Evolutionary conservation across 2,329 filamentous ascomycete genomes (phyloP), one percentile per base, ranked within the genome.

Genomic region (Chaetomiaceae sp.): DNA sequence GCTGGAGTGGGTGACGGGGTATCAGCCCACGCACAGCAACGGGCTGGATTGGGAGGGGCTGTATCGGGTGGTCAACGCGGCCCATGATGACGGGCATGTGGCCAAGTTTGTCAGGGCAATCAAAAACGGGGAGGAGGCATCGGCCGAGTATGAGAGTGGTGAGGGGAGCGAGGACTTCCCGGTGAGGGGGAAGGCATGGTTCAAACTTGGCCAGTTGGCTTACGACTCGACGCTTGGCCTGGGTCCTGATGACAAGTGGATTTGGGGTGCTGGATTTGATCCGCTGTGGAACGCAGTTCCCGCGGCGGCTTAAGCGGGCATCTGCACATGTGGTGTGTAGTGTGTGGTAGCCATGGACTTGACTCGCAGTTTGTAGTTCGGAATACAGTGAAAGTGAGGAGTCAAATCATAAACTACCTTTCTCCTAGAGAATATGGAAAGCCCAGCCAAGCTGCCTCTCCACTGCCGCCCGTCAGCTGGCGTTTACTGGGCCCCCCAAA

Each of bases 71-170:
- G 56, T 65, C 5, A 60, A 48, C 16, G 41, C 51, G 10, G 31
- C 49, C 13, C 61, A 64, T 35, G 68, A 70, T 37, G 68, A 70
- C 35, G 67, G 67, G 0, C 68, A 70, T 54, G 58, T 60, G 0
- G 63, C 59, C 34, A 70, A 70, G 57, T 63, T 68, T 30, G 50
- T 68, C 4, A 60, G 67, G 4, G 66, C 66, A 0, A 25, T 67
- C 37, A 65, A 66, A 54, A 65, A 64, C 45, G 68, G 62, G 3
- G 56, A 66, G 66, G 50, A 72, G 68, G 21, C 17, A 5, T 19
- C 17, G 9, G 14, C 10, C 16, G 9, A n/a, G 27, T 44, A 33
- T 8, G 41, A 44, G 16, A 17, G 13, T 25, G 27, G n/a, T 5
- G 13, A 19, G n/a, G 41, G 27, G 4, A n/a, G 12, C 13, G 41